phyloP scores from a whole-genome alignment of 1,284 basidiomycete species.

The Ustilago lituana region DNA sequence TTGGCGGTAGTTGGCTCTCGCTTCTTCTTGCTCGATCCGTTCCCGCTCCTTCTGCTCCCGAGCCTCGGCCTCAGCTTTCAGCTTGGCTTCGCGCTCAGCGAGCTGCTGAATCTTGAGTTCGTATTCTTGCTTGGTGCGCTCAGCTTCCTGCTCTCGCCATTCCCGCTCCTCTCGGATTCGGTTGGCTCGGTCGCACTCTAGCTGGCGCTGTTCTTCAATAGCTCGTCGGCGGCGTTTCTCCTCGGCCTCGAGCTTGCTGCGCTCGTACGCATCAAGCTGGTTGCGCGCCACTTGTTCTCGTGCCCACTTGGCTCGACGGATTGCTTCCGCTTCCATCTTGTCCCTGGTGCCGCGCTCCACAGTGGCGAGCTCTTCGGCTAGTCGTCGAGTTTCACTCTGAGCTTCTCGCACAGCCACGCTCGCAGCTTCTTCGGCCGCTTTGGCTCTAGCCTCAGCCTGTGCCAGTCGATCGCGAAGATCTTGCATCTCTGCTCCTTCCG shows the following conservation, averaged over 20 bases:
- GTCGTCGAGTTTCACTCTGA: constrained; percentile 8
- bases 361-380: constrained; percentile 17
- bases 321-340: constrained; percentile 20
- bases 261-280: constrained; percentile 32
- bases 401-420: constrained; percentile 11
- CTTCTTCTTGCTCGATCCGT: constrained; percentile 1
- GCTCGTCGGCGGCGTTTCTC: constrained; percentile 17
- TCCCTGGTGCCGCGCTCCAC: constrained; percentile 12
- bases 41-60: constrained; percentile 9
- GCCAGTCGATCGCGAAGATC: constrained; percentile 22
- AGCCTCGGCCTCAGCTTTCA: constrained; percentile 17
- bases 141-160: constrained; percentile 21
- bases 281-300: constrained; percentile 25
- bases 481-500: constrained; percentile 8
- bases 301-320: constrained; percentile 29
- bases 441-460: constrained; percentile 15
- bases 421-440: constrained; percentile 22
- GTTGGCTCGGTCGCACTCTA: constrained; percentile 9
- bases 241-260: constrained; percentile 30
- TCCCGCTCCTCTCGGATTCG: constrained; percentile 16
- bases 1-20: neutral
- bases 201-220: constrained; percentile 18
- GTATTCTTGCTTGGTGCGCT: constrained; percentile 23
- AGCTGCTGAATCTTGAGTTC: constrained; percentile 17
- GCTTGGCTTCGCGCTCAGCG: constrained; percentile 11